These are phyloP conservation scores for Cladosporium sphaerospermum DNA, from an alignment of 2,329 filamentous ascomycete species.

Conservation along the genomic window DNA sequence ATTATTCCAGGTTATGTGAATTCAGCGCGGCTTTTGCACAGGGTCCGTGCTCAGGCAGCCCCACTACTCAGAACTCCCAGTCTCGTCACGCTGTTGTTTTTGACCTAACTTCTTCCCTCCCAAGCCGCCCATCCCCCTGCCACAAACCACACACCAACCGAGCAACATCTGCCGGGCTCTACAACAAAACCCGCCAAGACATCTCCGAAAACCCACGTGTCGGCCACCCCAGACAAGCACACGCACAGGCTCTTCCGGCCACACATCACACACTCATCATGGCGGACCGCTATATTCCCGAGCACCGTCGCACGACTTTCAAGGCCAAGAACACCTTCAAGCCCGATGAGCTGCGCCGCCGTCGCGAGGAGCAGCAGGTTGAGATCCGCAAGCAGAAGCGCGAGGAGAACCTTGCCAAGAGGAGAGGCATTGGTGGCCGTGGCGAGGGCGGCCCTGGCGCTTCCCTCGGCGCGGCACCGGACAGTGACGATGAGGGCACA, in stretches of 20 bases:
- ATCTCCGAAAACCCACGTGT: too few relatives aligned
- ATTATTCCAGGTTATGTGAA: too few relatives aligned
- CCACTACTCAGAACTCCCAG: too few relatives aligned
- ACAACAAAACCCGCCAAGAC: too few relatives aligned
- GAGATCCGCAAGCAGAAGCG: slow-evolving; percentile 98
- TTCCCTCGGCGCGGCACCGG: slow-evolving; percentile 77
- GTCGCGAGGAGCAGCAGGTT: slow-evolving; percentile 97
- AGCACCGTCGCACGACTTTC: slow-evolving; percentile 98
- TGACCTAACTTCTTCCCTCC: background rate
- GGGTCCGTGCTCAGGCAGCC: too few relatives aligned
- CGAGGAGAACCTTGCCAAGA: slow-evolving; percentile 97
- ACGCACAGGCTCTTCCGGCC: slow-evolving; percentile 3
- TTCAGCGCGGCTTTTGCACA: too few relatives aligned
- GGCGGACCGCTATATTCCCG: slow-evolving; percentile 98
- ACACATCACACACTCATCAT: slow-evolving; percentile 48
- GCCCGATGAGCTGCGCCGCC: slow-evolving; percentile 95
- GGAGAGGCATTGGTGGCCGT: slow-evolving; percentile 82
- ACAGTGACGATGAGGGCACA: slow-evolving; percentile 94
- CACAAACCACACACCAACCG: background rate
- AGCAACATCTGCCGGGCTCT: background rate
- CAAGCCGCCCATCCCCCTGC: background rate
- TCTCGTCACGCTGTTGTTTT: too few relatives aligned
- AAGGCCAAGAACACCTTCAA: slow-evolving; percentile 99
- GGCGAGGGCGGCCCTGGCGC: slow-evolving; percentile 66
- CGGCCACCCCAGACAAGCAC: background rate